A percentile compares a stretch with the other conserved stretches of the same genome.
These are phyloP conservation scores for Trichoderma simmonsii DNA, from an alignment of 2,329 filamentous ascomycete genomes.

Conservation along the genomic window DNA sequence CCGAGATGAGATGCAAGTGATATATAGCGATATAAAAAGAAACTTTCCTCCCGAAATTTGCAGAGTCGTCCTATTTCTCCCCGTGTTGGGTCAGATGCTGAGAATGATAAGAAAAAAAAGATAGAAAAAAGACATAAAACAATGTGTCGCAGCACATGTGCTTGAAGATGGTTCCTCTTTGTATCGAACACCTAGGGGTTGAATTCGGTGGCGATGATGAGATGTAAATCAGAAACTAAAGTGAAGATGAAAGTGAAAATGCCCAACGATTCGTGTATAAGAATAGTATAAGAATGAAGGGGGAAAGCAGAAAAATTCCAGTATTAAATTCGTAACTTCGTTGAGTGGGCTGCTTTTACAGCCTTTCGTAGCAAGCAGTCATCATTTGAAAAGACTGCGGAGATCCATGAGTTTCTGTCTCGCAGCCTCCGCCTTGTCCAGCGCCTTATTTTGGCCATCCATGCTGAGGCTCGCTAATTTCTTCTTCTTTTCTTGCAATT, in stretches of 20 bases:
- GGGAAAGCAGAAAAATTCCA: neutral
- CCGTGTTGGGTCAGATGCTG: neutral
- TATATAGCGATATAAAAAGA: neutral
- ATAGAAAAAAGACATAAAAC: neutral
- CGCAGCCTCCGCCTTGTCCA: constrained; percentile 53
- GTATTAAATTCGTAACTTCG: neutral
- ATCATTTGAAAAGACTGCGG: constrained; percentile 55
- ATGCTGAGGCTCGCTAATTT: constrained; percentile 84
- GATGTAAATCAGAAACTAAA: neutral
- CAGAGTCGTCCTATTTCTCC: neutral
- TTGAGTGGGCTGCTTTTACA: neutral
- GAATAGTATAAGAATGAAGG: neutral
- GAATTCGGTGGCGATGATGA: neutral
- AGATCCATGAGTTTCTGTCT: constrained; percentile 61
- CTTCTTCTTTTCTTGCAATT: constrained; percentile 88
- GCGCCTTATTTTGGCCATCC: constrained; percentile 57
- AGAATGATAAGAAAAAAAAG: neutral
- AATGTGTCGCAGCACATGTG: neutral
- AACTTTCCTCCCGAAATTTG: neutral
- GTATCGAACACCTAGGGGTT: neutral
- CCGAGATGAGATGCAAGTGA: constrained; percentile 4
- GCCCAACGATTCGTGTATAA: neutral
- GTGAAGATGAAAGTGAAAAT: neutral
- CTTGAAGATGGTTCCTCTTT: neutral
- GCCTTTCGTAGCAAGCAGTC: neutral